Evolutionary conservation across 2,329 filamentous ascomycete genomes (phyloP).

Genomic region (Decorospora gaudefroyi): DNA sequence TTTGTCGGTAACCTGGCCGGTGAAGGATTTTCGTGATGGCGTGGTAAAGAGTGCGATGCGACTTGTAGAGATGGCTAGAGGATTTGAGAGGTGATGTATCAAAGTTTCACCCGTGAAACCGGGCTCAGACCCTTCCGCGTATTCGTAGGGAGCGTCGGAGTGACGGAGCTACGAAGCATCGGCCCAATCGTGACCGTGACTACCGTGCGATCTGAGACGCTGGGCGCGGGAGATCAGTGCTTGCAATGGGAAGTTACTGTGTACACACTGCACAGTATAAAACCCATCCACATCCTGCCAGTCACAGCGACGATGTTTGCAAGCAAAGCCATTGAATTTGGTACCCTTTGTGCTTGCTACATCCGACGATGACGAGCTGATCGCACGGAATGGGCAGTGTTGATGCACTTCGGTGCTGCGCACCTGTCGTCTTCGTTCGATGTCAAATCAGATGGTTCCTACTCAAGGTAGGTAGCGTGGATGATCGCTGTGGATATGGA

Average conservation of each 20-base stretch:
- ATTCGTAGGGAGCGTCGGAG: constrained; percentile 9
- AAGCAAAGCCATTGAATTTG: too few species aligned
- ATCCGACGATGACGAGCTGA: neutral
- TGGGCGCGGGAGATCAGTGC: constrained; percentile 33
- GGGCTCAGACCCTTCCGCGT: constrained; percentile 31
- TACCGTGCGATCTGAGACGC: constrained; percentile 30
- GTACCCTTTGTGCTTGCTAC: too few species aligned
- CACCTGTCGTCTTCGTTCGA: neutral
- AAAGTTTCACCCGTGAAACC: constrained; percentile 30
- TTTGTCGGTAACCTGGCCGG: neutral
- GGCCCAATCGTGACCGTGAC: constrained; percentile 27
- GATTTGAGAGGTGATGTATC: constrained; percentile 22
- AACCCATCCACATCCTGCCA: too few species aligned
- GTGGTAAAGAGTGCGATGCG: neutral
- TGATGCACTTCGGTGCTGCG: neutral
- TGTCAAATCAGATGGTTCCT: constrained; percentile 2
- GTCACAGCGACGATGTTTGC: neutral
- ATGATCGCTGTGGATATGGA: constrained; percentile 1
- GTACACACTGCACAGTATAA: too few species aligned
- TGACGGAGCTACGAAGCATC: too few species aligned
- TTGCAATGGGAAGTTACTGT: constrained; percentile 10
- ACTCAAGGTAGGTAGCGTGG: constrained; percentile 1
- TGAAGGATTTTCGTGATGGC: neutral
- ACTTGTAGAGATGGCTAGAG: constrained; percentile 3
- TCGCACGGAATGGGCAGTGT: neutral